phyloP scores from a whole-genome alignment of 371 early-diverging fungal species.

The Apophysomyces trapeziformis region DNA sequence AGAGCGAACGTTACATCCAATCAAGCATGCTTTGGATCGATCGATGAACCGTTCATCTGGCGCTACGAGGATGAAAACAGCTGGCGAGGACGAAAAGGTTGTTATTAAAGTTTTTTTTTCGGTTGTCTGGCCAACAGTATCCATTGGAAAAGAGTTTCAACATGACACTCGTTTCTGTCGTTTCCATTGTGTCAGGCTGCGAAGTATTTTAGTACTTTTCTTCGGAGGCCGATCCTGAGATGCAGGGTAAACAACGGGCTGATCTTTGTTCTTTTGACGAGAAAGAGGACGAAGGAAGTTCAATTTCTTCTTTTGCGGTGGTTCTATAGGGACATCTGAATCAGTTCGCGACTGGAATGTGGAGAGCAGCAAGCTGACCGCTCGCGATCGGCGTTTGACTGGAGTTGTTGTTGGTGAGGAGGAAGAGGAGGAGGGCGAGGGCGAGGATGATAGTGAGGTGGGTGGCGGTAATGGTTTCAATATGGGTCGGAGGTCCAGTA shows the following conservation, averaged over 20 bases:
- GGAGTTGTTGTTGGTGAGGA: background rate
- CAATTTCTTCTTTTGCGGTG: background rate
- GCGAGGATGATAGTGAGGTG: background rate
- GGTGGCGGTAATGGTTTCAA: background rate
- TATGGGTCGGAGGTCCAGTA: background rate
- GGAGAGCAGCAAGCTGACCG: background rate
- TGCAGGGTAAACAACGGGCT: slow-evolving; percentile 1
- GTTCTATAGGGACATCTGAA: background rate
- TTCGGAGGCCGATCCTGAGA: background rate
- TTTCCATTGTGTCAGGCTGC: background rate
- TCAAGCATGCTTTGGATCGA: background rate
- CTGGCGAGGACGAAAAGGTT: no score
- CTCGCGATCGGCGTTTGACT: slow-evolving; percentile 1
- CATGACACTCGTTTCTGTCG: background rate
- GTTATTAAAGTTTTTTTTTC: background rate
- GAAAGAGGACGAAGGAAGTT: background rate
- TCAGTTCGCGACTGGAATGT: slow-evolving; percentile 5
- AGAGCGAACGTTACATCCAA: background rate
- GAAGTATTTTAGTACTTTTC: background rate
- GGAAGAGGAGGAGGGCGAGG: background rate
- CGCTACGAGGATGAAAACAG: no score
- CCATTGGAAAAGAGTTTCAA: background rate
- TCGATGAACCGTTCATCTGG: no score
- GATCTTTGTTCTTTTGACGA: background rate
- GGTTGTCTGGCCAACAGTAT: no score